Conservation (phyloP, 2,329 filamentous ascomycete species). For the Juglanconis juglandina region DNA sequence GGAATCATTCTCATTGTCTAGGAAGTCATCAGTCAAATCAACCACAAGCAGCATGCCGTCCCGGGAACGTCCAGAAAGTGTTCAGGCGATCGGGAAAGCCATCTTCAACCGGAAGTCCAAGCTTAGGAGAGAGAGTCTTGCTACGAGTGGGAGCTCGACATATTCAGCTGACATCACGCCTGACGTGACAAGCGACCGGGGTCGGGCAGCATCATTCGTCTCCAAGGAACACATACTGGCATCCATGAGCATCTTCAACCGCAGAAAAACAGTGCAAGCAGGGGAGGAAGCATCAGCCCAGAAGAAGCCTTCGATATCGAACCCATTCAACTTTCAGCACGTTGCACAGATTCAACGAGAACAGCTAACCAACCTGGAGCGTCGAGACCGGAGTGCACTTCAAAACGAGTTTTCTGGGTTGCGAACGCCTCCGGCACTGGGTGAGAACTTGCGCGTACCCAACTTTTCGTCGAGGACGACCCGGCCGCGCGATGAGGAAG, state of each 20-base stretch:
- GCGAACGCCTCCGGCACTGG: slow-evolving; percentile 34
- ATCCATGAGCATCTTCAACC: slow-evolving; percentile 39
- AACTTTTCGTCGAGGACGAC: slow-evolving; percentile 45
- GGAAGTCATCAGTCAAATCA: slow-evolving; percentile 56
- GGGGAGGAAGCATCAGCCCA: slow-evolving; percentile 27
- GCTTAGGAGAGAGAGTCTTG: slow-evolving; percentile 49
- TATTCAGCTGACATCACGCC: slow-evolving; percentile 41
- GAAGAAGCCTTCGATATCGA: slow-evolving; percentile 54
- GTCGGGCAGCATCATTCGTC: slow-evolving; percentile 23
- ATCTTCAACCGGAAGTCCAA: slow-evolving; percentile 55
- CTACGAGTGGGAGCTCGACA: slow-evolving; percentile 46
- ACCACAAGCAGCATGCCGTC: slow-evolving; percentile 49
- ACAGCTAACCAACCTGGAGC: slow-evolving; percentile 38
- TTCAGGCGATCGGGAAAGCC: slow-evolving; percentile 57
- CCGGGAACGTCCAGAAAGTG: slow-evolving; percentile 55
- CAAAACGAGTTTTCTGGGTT: slow-evolving; percentile 42
- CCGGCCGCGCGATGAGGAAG: slow-evolving; percentile 11
- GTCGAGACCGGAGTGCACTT: slow-evolving; percentile 38
- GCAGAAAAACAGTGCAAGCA: slow-evolving; percentile 41
- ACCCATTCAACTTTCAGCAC: slow-evolving; percentile 66
- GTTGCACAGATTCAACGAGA: slow-evolving; percentile 56
- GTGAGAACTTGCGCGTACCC: slow-evolving; percentile 42
- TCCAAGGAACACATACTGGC: slow-evolving; percentile 12
- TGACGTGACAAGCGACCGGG: slow-evolving; percentile 20
- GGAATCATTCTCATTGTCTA: slow-evolving; percentile 48